Evolutionary conservation across 1,284 basidiomycete species (phyloP).

Genomic region (Mycosarcoma maydis): DNA sequence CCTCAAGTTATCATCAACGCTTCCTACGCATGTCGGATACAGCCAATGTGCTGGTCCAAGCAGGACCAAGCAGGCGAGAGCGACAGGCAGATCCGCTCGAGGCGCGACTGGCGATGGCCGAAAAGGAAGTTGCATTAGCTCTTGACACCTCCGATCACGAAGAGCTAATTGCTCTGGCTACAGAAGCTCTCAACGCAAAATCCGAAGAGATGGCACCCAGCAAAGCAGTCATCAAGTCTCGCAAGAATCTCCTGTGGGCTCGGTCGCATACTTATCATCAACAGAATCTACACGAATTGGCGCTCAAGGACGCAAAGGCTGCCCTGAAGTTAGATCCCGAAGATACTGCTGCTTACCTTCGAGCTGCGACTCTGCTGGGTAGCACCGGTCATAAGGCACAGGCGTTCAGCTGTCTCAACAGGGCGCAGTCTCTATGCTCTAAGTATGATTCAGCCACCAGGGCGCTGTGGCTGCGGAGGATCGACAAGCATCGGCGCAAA

Average conservation of each 20-base stretch:
- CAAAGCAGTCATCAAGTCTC: slow-evolving; percentile 25
- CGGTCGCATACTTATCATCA: slow-evolving; percentile 23
- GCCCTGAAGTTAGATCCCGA: slow-evolving; percentile 36
- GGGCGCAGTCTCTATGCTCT: slow-evolving; percentile 3
- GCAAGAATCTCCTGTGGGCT: slow-evolving; percentile 37
- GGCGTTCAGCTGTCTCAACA: slow-evolving; percentile 21
- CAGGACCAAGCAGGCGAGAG: neutral
- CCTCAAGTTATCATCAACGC: too few relatives aligned
- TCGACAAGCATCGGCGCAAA: slow-evolving; percentile 18
- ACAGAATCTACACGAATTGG: slow-evolving; percentile 5
- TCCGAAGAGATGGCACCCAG: neutral
- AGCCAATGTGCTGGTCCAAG: too few relatives aligned
- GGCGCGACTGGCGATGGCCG: slow-evolving; percentile 8
- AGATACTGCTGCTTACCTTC: slow-evolving; percentile 19
- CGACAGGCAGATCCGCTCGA: neutral
- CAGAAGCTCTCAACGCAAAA: slow-evolving; percentile 8
- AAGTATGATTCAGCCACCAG: slow-evolving; percentile 3
- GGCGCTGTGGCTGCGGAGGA: slow-evolving; percentile 4
- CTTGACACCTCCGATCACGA: slow-evolving; percentile 14
- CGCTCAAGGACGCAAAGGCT: slow-evolving; percentile 28
- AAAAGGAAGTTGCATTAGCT: slow-evolving; percentile 13
- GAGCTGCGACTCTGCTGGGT: slow-evolving; percentile 20
- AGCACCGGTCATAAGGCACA: slow-evolving; percentile 8
- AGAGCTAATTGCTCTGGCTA: slow-evolving; percentile 17
- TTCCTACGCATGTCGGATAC: too few relatives aligned